Conservation (phyloP, 345 rosid genomes). For the Camelina laxa region DNA sequence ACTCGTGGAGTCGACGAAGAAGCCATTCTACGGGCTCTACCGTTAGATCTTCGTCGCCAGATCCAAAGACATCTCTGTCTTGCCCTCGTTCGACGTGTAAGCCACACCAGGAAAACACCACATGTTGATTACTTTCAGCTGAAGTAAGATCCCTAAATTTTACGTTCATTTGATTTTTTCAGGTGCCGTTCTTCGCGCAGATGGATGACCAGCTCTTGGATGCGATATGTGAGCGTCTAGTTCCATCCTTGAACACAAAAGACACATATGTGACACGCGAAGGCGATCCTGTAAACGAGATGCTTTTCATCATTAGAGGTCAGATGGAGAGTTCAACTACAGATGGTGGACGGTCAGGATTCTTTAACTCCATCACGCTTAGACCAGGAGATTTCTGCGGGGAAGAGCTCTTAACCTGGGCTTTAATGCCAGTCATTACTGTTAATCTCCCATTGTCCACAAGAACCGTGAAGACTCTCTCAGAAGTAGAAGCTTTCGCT, state of each 20-base stretch:
- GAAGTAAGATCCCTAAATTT: constrained; percentile 23
- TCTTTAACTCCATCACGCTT: constrained; percentile 76
- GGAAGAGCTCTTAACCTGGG: constrained; percentile 91
- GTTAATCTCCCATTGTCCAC: constrained; percentile 74
- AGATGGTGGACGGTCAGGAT: constrained; percentile 79
- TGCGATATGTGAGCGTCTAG: constrained; percentile 85
- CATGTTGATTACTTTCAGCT: background rate
- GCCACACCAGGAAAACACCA: background rate
- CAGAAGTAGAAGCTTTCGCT: constrained; percentile 82
- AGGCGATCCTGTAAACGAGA: constrained; percentile 88
- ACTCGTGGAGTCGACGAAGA: constrained; percentile 90
- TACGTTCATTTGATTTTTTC: background rate
- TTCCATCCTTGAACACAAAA: constrained; percentile 71
- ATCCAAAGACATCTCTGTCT: constrained; percentile 84
- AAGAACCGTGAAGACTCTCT: constrained; percentile 61
- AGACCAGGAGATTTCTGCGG: constrained; percentile 85
- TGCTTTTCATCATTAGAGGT: constrained; percentile 92
- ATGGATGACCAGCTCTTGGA: constrained; percentile 89
- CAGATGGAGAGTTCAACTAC: constrained; percentile 86
- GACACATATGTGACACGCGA: constrained; percentile 67
- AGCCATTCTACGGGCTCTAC: constrained; percentile 68
- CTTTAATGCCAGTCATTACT: constrained; percentile 55
- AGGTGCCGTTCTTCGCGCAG: constrained; percentile 89
- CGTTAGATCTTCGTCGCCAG: constrained; percentile 74
- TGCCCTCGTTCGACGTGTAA: constrained; percentile 89